Conservation (phyloP, 2,329 filamentous ascomycete species). For the Ophiostoma sp. region DNA sequence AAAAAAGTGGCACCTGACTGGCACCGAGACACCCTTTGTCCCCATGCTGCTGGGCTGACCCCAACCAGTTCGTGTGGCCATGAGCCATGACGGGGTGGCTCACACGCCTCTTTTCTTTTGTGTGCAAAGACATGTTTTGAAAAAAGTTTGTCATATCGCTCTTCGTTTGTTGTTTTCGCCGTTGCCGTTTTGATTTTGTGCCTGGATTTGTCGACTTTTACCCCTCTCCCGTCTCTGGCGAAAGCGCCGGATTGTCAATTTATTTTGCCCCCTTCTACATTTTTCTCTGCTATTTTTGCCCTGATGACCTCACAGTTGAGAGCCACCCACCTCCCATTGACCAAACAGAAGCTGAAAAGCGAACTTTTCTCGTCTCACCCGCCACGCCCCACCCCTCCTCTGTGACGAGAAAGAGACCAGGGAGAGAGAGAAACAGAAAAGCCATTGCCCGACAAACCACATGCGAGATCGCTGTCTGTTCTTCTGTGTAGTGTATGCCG, state of each 20-base stretch:
- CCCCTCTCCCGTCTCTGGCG: not conserved
- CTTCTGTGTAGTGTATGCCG: not conserved
- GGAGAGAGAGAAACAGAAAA: not conserved
- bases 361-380: not conserved
- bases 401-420: conserved; percentile 1
- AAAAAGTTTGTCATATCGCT: no score
- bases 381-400: not conserved
- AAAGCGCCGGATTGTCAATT: not conserved
- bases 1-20: conserved; percentile 16
- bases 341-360: conserved; percentile 13
- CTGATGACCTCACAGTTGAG: conserved; percentile 10
- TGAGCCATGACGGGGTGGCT: not conserved
- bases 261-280: not conserved
- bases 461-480: not conserved
- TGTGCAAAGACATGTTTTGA: no score
- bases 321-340: conserved; percentile 1
- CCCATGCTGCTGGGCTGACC: not conserved
- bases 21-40: not conserved
- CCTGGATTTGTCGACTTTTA: not conserved
- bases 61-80: not conserved
- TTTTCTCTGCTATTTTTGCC: not conserved
- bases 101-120: not conserved
- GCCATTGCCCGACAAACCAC: not conserved
- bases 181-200: not conserved
- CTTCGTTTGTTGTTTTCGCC: not conserved